Percentiles rank a stretch among this genome's conserved stretches.
Evolutionary conservation across 2,329 filamentous ascomycete species (phyloP).

Genomic region (Fusarium zealandicum): DNA sequence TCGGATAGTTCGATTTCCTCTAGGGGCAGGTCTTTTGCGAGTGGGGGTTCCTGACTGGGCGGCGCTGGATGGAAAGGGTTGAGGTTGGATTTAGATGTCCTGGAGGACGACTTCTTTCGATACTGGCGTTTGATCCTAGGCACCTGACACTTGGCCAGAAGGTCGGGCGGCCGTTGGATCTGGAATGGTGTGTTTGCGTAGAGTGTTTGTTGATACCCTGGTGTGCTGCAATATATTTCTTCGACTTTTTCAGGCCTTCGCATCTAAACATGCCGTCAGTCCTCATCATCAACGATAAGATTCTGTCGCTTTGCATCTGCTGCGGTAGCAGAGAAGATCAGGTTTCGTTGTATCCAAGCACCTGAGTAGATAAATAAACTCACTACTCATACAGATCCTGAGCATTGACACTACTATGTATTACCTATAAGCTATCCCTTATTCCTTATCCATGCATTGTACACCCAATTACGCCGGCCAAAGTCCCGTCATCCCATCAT

Average conservation of each 20-base stretch:
- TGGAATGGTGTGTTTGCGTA: conserved; percentile 11
- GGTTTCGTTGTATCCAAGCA: too few relatives aligned
- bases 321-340: too few relatives aligned
- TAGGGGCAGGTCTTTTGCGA: conserved; percentile 2
- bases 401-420: background rate
- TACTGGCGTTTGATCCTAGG: background rate
- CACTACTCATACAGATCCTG: too few relatives aligned
- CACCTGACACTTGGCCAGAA: background rate
- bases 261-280: background rate
- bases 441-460: background rate
- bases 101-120: background rate
- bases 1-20: conserved; percentile 6
- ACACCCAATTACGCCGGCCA: background rate
- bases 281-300: background rate
- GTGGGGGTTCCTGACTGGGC: conserved; percentile 11
- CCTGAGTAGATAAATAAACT: too few relatives aligned
- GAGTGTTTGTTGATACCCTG: conserved; percentile 23
- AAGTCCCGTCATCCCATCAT: background rate
- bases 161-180: conserved; percentile 13
- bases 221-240: conserved; percentile 1
- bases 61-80: background rate
- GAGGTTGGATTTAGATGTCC: background rate
- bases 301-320: too few relatives aligned
- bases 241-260: background rate
- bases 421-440: background rate